Conservation (phyloP, 495 filamentous ascomycete species). For the Penicillium herquei region DNA sequence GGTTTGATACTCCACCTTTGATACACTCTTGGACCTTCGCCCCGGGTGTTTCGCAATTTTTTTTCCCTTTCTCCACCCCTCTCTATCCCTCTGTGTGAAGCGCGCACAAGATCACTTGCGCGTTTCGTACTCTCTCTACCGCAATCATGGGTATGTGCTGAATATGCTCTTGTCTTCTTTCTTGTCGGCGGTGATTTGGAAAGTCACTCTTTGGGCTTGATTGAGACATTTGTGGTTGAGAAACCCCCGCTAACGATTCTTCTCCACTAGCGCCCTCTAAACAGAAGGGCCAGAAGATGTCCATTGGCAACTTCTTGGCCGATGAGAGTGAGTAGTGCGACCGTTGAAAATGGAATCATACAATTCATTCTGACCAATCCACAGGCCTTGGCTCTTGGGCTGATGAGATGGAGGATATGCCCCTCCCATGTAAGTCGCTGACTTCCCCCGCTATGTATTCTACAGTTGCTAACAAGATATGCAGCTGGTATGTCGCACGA, state of each 20-base stretch:
- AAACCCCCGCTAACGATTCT: conserved; percentile 13
- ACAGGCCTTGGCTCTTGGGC: conserved; percentile 93
- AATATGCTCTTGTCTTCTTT: conserved; percentile 15
- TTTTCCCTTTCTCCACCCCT: conserved; percentile 17
- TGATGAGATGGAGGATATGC: conserved; percentile 92
- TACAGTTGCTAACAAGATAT: conserved; percentile 18
- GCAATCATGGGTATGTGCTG: conserved; percentile 83
- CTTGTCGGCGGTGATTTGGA: background rate
- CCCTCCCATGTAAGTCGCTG: conserved; percentile 62
- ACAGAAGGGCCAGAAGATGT: conserved; percentile 89
- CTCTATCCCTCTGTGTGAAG: conserved; percentile 29
- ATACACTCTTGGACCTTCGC: conserved; percentile 14
- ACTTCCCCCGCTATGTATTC: conserved; percentile 9
- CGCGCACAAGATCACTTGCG: conserved; percentile 48
- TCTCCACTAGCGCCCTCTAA: conserved; percentile 69
- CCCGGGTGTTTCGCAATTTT: conserved; percentile 18
- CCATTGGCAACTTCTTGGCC: conserved; percentile 83
- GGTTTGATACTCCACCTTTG: background rate
- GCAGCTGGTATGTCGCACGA: conserved; percentile 39
- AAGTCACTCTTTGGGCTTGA: background rate
- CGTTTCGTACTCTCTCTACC: conserved; percentile 49
- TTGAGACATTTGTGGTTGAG: background rate
- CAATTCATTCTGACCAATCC: conserved; percentile 36
- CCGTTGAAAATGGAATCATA: conserved; percentile 11
- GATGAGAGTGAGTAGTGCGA: conserved; percentile 67